These are phyloP conservation scores for Pseudozyma hubeiensis DNA, from an alignment of 1,284 basidiomycete genomes.

Conservation along the genomic window DNA sequence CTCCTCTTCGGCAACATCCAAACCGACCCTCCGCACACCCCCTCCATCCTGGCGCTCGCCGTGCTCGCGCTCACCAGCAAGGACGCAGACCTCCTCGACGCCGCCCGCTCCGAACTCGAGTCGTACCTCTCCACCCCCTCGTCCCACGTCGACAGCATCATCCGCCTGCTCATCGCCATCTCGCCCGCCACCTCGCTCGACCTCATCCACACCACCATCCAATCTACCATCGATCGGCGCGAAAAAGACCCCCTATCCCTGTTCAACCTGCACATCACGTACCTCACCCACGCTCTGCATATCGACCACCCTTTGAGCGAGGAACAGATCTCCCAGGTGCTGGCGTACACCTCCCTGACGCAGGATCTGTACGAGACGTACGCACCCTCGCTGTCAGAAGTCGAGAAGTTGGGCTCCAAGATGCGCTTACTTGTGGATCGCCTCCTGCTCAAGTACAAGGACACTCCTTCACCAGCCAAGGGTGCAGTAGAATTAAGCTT, in stretches of 20 bases:
- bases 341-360: constrained; percentile 25
- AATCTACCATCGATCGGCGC: not conserved
- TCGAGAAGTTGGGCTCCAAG: constrained; percentile 13
- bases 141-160: constrained; percentile 6
- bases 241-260: constrained; percentile 20
- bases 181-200: not conserved
- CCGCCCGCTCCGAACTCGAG: constrained; percentile 82
- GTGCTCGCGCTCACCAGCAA: constrained; percentile 85
- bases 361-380: constrained; percentile 23
- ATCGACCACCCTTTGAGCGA: not conserved
- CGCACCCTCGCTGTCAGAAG: constrained; percentile 16
- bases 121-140: not conserved
- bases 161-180: constrained; percentile 26
- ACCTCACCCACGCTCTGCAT: constrained; percentile 21
- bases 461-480: not conserved
- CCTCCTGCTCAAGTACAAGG: not conserved
- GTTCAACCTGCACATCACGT: constrained; percentile 25
- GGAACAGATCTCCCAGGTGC: constrained; percentile 10
- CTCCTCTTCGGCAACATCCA: constrained; percentile 26
- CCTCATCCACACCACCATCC: constrained; percentile 30
- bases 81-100: constrained; percentile 85
- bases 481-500: constrained; percentile 3
- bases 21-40: constrained; percentile 72
- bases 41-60: constrained; percentile 83
- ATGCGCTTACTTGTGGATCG: constrained; percentile 3